Evolutionary conservation across 2,329 filamentous ascomycete genomes (phyloP), one percentile per base, ranked within the genome.

Genomic region (Nemania sp.): DNA sequence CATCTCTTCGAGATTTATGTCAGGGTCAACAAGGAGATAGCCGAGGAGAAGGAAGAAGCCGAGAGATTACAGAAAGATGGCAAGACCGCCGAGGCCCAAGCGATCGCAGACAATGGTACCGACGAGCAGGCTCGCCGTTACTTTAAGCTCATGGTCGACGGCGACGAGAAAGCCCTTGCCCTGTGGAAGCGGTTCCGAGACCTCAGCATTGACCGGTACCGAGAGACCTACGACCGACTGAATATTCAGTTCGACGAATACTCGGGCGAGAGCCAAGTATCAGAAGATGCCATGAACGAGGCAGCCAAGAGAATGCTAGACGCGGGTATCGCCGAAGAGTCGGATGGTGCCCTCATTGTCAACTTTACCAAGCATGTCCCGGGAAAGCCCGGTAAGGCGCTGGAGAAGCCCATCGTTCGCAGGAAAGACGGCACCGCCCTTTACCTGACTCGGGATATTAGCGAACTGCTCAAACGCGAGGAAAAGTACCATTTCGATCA

Each of bases 401-500:
- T 91, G 11, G 89, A 88, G 68, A 87, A 86, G 71, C 84, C 88
- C 25, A 83, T 92, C 55, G 83, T 92, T 60, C 84, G 88, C 66
- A 90, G 91, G 78, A 86, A 84, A 67, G 87, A 90, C 65, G 90
- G 90, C 57, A 91, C 89, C 12, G 89, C 88, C 42, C 82, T 91
- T 35, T 93, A 94, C 72, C 81, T 93, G 48, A 91, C 90, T 52
- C 86, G 90, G 66, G 90, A 94, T 74, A 89, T 93, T 64, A 89
- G 87, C 67, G 89, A 92, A 70, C 83, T 91, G 29, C 76, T 92
- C 54, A 83, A 87, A 69, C 85, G 90, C 57, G 77, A 80, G 45
- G 79, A 83, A 48, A 81, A 82, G 65, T 80, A 81, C 76, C 73
- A 86, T 11, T 91, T 90, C 68, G 89, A 92, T 76, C 86, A 90